These are phyloP conservation scores for Saccharomyces hybrid DNA, from an alignment of 1,139 yeast species.

Conservation along the genomic window DNA sequence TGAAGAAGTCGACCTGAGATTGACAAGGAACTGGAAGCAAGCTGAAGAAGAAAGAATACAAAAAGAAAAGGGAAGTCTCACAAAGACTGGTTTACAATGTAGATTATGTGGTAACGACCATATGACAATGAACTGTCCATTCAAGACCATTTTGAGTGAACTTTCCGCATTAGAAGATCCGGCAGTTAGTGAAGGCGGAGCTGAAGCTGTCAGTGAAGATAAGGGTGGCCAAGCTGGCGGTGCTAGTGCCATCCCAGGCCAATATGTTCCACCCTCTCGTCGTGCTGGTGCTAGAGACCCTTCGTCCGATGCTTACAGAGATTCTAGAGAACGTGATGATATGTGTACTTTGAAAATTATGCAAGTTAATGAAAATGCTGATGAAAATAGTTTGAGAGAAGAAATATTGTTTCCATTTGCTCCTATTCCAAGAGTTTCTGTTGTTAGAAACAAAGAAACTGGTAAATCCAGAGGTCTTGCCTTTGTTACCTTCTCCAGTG, in stretches of 20 bases:
- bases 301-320: constrained; percentile 36
- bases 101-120: constrained; percentile 93
- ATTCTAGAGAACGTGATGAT: constrained; percentile 67
- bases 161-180: constrained; percentile 37
- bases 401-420: constrained; percentile 70
- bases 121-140: constrained; percentile 93
- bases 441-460: constrained; percentile 88
- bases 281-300: constrained; percentile 49
- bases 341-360: constrained; percentile 83
- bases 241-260: constrained; percentile 22
- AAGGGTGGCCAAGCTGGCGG: constrained; percentile 25
- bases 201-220: constrained; percentile 31
- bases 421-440: constrained; percentile 69
- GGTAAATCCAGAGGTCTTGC: constrained; percentile 96
- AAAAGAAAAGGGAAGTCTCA: constrained; percentile 51
- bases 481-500: constrained; percentile 76
- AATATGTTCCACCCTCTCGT: constrained; percentile 64
- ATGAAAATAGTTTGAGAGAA: constrained; percentile 72
- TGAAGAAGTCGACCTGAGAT: constrained; percentile 64
- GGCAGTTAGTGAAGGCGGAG: constrained; percentile 33
- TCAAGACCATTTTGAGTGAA: constrained; percentile 76
- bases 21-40: constrained; percentile 70
- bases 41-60: constrained; percentile 51
- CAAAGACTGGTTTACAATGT: constrained; percentile 51
- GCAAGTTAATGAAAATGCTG: constrained; percentile 79